Evolutionary conservation across 441 rosid species (phyloP).

Genomic region (Populus tomentosa): DNA sequence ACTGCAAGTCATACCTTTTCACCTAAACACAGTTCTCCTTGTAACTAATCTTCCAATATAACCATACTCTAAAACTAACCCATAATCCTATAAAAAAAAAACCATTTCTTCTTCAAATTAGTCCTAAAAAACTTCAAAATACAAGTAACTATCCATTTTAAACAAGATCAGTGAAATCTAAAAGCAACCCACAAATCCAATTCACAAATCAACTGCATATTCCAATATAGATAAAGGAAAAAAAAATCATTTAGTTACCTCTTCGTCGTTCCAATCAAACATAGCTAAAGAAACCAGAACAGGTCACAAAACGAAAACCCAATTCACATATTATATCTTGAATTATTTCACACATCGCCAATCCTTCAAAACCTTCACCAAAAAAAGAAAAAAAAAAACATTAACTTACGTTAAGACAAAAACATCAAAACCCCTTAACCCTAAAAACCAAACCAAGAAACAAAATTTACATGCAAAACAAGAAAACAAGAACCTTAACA

Average conservation of each 20-base stretch:
- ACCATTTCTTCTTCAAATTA: neutral
- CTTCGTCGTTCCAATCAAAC: constrained; percentile 99
- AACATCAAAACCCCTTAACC: neutral
- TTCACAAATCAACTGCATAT: neutral
- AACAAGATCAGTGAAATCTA: neutral
- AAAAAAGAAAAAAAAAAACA: neutral
- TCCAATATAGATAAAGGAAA: neutral
- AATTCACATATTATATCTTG: constrained; percentile 18
- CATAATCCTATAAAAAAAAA: neutral
- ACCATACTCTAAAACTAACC: neutral
- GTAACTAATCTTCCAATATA: neutral
- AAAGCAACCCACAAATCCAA: neutral
- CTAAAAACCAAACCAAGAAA: neutral
- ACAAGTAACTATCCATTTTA: neutral
- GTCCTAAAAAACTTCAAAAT: neutral
- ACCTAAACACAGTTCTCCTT: neutral
- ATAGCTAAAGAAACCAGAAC: constrained; percentile 42
- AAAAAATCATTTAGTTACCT: constrained; percentile 38
- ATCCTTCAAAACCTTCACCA: neutral
- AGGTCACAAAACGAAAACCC: neutral
- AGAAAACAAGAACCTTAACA: neutral
- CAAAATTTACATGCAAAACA: neutral
- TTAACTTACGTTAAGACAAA: neutral
- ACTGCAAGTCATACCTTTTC: neutral
- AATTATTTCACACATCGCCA: constrained; percentile 64